A percentile compares a stretch with the other conserved stretches of the same genome.
Conservation (phyloP, 495 filamentous ascomycete species). For the Penicillium cinerascens region DNA sequence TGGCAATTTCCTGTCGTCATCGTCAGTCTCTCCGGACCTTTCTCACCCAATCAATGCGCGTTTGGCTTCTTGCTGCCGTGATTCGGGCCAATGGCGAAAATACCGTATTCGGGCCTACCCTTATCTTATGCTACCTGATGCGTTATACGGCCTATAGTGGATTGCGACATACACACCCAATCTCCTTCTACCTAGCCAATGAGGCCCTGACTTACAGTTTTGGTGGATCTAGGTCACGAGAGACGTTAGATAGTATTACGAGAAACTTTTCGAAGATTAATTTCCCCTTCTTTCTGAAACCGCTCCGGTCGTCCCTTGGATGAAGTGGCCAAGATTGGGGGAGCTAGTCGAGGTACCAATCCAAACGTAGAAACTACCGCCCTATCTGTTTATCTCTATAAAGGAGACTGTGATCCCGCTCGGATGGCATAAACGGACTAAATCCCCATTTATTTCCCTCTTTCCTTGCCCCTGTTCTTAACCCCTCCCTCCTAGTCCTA, state of each 20-base stretch:
- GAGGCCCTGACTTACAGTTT: not conserved
- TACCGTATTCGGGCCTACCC: not conserved
- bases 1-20: not conserved
- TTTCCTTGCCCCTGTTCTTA: not conserved
- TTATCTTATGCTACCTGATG: not conserved
- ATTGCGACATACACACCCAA: not conserved
- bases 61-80: too few relatives aligned
- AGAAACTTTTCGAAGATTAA: too few relatives aligned
- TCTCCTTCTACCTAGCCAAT: not conserved
- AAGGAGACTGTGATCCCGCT: not conserved
- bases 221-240: too few relatives aligned
- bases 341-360: not conserved
- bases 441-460: not conserved
- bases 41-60: not conserved
- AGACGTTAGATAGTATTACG: too few relatives aligned
- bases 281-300: too few relatives aligned
- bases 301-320: not conserved
- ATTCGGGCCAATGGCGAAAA: conserved; percentile 1
- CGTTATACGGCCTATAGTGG: not conserved
- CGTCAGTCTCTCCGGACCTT: not conserved
- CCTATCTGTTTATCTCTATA: not conserved
- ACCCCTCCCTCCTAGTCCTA: not conserved
- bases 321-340: not conserved
- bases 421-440: not conserved
- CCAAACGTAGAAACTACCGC: not conserved